Evolutionary conservation across 148 eudicot species (phyloP), one percentile per base, ranked within the genome.

Genomic region (Amaranthus cruentus): DNA sequence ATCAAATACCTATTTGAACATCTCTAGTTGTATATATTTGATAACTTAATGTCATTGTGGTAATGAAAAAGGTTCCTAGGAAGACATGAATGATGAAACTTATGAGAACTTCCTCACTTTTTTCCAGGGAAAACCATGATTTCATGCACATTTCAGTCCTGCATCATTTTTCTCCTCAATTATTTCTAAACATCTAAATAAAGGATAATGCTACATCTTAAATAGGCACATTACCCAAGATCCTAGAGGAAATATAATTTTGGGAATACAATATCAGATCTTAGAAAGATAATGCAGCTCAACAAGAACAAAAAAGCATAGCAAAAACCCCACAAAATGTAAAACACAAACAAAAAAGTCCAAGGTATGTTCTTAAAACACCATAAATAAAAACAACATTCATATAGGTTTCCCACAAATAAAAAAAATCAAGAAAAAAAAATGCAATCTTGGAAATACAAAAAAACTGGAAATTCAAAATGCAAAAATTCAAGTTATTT

Each of bases 191-290:
- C 38, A 28, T 28, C 38, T 28, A 28, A 28, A 28, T 28, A 28
- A 28, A 28, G 38, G 38, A 64, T 58, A 73, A 64, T 63, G 18
- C 62, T 8, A 55, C 61, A 64, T 55, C 62, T 64, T 12, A 15
- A 65, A 55, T 66, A 15, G 50, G 21, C 53, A 65, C 14, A 53
- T 64, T 28, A 46, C 49, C 76, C 21, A 73, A 74, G 53, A 62
- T 64, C 68, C 46, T 46, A 53, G 51, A 73, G 3, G 6, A 56
- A 57, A 0, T 11, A 13, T 12, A 6, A 72, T 49, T 18, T 18
- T 60, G 66, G 67, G 47, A 59, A 60, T 48, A 9, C 58, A 66
- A 66, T 28, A 7, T 54, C 8, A 65, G 47, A 74, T n/a, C 59
- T 21, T 13, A 15, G 9, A 48, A 0, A 59, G 14, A 59, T 1